A percentile compares a stretch with the other conserved stretches of the same genome.
Conservation (phyloP, 2,329 filamentous ascomycete genomes). For the Sordariomycetes sp. region DNA sequence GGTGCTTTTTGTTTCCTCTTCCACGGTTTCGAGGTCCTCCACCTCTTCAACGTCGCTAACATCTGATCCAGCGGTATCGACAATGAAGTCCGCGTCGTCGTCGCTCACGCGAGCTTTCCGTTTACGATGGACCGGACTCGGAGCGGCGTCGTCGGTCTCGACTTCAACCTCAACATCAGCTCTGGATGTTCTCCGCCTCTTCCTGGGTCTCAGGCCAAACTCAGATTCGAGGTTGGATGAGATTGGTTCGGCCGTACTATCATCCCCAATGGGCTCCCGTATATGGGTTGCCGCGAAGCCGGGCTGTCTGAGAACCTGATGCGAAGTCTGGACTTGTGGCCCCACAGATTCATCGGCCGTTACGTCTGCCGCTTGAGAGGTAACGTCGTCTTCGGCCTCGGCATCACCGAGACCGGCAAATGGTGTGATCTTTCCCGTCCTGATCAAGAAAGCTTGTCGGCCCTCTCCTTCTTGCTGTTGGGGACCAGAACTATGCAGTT, state of each 20-base stretch:
- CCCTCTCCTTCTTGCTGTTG: slow-evolving; percentile 46
- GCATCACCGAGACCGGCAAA: slow-evolving; percentile 63
- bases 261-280: not conserved
- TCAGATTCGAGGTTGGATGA: slow-evolving; percentile 18
- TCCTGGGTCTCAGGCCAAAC: slow-evolving; percentile 44
- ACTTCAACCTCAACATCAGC: slow-evolving; percentile 17
- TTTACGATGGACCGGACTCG: not conserved
- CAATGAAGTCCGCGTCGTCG: slow-evolving; percentile 4
- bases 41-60: slow-evolving; percentile 1
- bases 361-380: not conserved
- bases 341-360: slow-evolving; percentile 16
- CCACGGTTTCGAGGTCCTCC: not conserved
- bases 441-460: slow-evolving; percentile 78
- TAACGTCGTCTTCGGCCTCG: slow-evolving; percentile 55
- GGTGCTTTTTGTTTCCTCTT: slow-evolving; percentile 8
- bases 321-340: slow-evolving; percentile 35
- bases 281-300: slow-evolving; percentile 38
- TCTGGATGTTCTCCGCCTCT: slow-evolving; percentile 15
- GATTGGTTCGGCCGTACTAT: not conserved
- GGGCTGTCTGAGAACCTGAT: slow-evolving; percentile 60
- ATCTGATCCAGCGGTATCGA: not conserved
- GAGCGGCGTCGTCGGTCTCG: not conserved
- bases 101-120: slow-evolving; percentile 4
- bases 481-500: slow-evolving; percentile 39
- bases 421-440: slow-evolving; percentile 94